Evolutionary conservation across 2,329 filamentous ascomycete species (phyloP).

Genomic region (Ceratocystis colombiana): DNA sequence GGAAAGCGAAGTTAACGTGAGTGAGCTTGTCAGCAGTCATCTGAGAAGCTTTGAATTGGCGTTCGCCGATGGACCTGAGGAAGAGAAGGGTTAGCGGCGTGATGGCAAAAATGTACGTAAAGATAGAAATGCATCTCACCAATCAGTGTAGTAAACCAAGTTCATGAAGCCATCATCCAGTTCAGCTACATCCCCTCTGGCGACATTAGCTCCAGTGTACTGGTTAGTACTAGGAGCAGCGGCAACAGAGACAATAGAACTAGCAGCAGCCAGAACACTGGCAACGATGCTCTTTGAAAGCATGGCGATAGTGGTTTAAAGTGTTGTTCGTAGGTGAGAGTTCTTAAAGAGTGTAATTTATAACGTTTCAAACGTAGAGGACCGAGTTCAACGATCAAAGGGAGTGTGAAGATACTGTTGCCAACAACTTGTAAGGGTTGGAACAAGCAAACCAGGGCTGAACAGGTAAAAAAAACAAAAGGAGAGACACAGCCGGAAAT

Average conservation of each 20-base stretch:
- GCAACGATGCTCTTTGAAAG: constrained; percentile 14
- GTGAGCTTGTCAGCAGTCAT: constrained; percentile 61
- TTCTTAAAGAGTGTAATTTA: neutral
- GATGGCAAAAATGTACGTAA: neutral
- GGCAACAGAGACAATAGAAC: constrained; percentile 1
- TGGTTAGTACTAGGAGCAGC: neutral
- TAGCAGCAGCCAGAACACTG: constrained; percentile 17
- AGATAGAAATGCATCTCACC: constrained; percentile 11
- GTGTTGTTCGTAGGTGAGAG: neutral
- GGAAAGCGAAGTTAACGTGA: constrained; percentile 72
- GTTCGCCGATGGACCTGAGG: constrained; percentile 59
- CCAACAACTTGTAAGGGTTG: neutral
- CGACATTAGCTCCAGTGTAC: too few species aligned
- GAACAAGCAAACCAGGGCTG: neutral
- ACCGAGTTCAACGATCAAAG: neutral
- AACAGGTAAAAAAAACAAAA: neutral
- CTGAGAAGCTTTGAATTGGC: constrained; percentile 61
- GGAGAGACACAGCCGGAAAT: constrained; percentile 13
- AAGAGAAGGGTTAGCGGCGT: neutral
- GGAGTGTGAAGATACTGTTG: neutral
- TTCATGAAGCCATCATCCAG: constrained; percentile 15
- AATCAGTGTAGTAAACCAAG: constrained; percentile 25
- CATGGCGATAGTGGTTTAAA: constrained; percentile 6
- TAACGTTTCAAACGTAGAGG: neutral
- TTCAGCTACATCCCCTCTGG: too few species aligned